Percentiles rank a stretch among this genome's conserved stretches.
phyloP scores from a whole-genome alignment of 768 basidiomycete genomes.

The Naganishia antarctica region DNA sequence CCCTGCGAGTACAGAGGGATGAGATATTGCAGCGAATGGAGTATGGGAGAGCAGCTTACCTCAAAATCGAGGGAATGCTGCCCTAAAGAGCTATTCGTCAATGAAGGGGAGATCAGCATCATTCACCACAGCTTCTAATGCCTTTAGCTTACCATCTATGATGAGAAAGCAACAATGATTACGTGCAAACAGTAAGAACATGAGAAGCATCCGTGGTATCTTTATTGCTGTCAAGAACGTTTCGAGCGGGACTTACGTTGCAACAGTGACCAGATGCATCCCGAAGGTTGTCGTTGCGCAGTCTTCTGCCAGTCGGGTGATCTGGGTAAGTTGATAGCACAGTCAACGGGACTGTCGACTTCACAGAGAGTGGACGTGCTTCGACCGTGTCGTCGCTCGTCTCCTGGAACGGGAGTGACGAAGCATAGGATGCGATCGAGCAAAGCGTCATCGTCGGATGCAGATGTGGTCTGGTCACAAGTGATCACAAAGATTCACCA shows the following conservation, averaged over 20 bases:
- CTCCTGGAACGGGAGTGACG: no score
- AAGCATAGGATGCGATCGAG: no score
- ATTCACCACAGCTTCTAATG: not conserved
- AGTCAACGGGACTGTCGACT: no score
- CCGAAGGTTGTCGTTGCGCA: no score
- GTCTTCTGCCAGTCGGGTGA: no score
- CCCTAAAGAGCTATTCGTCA: constrained; percentile 71
- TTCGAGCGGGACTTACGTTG: constrained; percentile 61
- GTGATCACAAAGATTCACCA: no score
- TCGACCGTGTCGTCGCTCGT: no score
- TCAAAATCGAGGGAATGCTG: constrained; percentile 98
- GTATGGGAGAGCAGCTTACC: constrained; percentile 52
- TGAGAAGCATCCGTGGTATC: not conserved
- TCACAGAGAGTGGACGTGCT: no score
- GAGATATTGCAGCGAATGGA: not conserved
- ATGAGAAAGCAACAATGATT: constrained; percentile 7
- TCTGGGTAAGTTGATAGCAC: no score
- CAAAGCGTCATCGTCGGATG: no score
- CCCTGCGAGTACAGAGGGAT: constrained; percentile 56
- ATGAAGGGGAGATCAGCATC: not conserved
- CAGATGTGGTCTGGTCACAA: no score
- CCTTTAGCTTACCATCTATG: constrained; percentile 35
- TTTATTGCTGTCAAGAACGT: no score
- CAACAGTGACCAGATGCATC: constrained; percentile 72
- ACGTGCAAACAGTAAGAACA: not conserved